Conservation (phyloP, 306 rosid genomes). For the Cucumis melo region DNA sequence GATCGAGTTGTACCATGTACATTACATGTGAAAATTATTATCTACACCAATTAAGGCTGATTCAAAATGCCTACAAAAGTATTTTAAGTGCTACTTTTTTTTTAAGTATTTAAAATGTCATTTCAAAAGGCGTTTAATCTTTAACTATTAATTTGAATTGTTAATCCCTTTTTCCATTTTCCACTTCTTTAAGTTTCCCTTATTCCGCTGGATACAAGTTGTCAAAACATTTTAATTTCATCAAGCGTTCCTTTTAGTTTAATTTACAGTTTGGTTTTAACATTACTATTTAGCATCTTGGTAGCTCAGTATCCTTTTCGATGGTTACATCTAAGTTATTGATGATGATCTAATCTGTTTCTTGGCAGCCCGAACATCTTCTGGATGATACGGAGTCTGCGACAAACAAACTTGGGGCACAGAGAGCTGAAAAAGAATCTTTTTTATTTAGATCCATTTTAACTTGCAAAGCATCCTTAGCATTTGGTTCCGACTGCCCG, state of each 20-base stretch:
- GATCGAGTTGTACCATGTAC: neutral
- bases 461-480: slow-evolving; percentile 33
- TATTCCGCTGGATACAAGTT: neutral
- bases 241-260: neutral
- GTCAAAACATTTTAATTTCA: neutral
- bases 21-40: neutral
- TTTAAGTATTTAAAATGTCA: no score
- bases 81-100: no score
- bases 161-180: neutral
- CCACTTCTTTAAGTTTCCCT: neutral
- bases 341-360: neutral
- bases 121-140: no score
- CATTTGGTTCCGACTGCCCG: slow-evolving; percentile 88
- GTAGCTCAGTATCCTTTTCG: neutral
- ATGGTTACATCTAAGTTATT: neutral
- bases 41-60: neutral
- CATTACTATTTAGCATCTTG: neutral
- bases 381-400: slow-evolving; percentile 54
- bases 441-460: slow-evolving; percentile 54
- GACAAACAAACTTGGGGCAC: slow-evolving; percentile 51
- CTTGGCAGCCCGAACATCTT: slow-evolving; percentile 67
- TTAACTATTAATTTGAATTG: neutral
- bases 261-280: neutral
- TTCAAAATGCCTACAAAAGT: no score
- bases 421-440: slow-evolving; percentile 67